Evolutionary conservation across 345 rosid genomes (phyloP), one percentile per base, ranked within the genome.

Genomic region (Salix purpurea): DNA sequence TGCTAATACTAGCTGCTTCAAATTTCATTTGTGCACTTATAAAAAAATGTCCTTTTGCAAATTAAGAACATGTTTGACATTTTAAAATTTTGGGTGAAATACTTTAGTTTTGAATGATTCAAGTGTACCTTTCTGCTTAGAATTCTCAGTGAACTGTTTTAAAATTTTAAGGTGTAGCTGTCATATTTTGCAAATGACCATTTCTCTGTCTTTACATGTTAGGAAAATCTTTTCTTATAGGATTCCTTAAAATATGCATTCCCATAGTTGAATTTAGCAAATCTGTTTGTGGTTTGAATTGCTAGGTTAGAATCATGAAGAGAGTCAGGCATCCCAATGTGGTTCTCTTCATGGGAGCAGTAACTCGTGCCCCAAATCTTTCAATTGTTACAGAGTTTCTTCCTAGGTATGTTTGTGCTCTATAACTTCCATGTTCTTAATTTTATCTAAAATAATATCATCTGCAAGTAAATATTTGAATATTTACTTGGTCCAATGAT

Each of bases 321-420:
- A 90, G 87, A 78, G 80, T 90, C 64, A 88, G 97, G 80, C 98
- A 94, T 88, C 98, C 98, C 30, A 94, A 94, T 83, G 97, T 94
- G 61, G 98, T 94, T 86, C 98, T 94, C 79, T 94, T 92, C 90
- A 94, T 94, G 98, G 98, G 98, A 85, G 97, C 97, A 77, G 91
- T 94, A 77, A 92, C 96, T 60, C 94, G 97, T 67, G 83, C 93
- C 56, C 98, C 98, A 65, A 89, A 90, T 87, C 95, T 94, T 85
- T 94, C 98, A 40, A 94, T 94, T 77, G 85, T 94, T 42, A 90
- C 97, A 62, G 98, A 94, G 79, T 94, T 91, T 86, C 97, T 94
- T 81, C 98, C 93, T 58, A 88, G 97, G 98, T 92, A 82, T 65
- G 83, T 60, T 81, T 60, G 44, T 70, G 18, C 13, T 39, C 66